Base-by-base conservation (phyloP, 768 basidiomycete species). In the Russula emetica region DNA sequence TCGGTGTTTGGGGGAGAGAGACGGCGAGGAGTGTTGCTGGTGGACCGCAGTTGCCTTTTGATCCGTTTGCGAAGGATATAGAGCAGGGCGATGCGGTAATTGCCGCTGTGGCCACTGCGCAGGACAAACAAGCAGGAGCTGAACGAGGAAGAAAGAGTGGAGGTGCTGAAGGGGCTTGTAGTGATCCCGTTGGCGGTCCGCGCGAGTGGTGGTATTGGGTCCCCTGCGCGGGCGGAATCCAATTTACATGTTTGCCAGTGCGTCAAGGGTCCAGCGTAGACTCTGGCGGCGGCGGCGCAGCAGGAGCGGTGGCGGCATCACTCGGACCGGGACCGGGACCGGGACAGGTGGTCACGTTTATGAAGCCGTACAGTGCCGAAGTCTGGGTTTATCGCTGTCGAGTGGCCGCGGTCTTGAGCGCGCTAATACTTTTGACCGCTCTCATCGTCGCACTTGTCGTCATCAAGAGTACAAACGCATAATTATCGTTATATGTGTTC, bases 331-430 rank as follows among this genome's bases (percentile, higher is more conserved):
- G 10, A 11, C n/a, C 81, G 61, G 77, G 77, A n/a, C 74, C 71
- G 66, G 79, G 76, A 78, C 77, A 60, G 65, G 60, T 66, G 60
- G 58, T 66, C 53, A 58, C 65, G 61, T 36, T 57, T 30, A 38
- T 58, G 58, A 60, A 52, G 49, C 22, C 55, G 58, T 63, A 73
- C 40, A 56, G 70, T 34, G 67, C 66, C 56, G 76, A 79, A 58
- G 72, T 64, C 56, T 82, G 69, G 73, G 83, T 71, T 65, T 72
- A 60, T 71, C 77, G 75, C 70, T 86, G 71, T 78, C 82, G 81
- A 75, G 81, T 76, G 75, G 89, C 79, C 71, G 87, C 71, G 76
- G 83, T 85, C 75, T 79, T 72, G 76, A 87, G 79, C 71, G 87
- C 75, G 74, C 76, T 76, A 67, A 74, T 78, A 77, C 80, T 82